Evolutionary conservation across 2,329 filamentous ascomycete genomes (phyloP).

Genomic region (Botryotinia globosa): DNA sequence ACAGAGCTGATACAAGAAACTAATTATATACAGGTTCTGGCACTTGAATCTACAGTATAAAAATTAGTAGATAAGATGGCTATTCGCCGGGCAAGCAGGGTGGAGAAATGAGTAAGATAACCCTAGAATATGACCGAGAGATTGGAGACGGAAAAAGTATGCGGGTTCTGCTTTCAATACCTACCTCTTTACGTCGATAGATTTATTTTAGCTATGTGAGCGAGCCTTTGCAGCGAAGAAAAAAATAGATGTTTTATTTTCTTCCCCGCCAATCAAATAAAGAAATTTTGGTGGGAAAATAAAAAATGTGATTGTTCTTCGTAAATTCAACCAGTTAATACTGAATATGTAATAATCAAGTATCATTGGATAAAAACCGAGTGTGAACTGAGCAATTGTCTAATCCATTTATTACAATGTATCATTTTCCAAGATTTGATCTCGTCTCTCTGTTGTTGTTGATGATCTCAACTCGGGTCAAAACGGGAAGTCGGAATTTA

Average conservation of each 20-base stretch:
- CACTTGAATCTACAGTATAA: constrained; percentile 40
- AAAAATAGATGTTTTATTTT: not conserved
- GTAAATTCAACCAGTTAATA: not conserved
- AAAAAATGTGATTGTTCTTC: not conserved
- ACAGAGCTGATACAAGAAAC: constrained; percentile 11
- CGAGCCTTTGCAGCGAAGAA: constrained; percentile 2
- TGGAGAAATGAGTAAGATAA: not conserved
- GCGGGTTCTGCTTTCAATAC: not conserved
- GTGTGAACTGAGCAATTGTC: not conserved
- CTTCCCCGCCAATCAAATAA: not conserved
- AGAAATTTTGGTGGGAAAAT: not conserved
- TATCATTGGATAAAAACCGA: not conserved
- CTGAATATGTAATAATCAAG: not conserved
- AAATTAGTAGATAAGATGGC: not conserved
- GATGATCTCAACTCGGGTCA: constrained; percentile 15
- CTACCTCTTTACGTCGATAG: not conserved
- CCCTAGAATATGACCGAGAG: not conserved
- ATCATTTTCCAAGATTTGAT: not conserved
- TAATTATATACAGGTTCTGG: constrained; percentile 36
- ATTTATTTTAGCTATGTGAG: constrained; percentile 5
- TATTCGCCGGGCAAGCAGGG: not conserved
- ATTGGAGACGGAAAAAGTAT: not conserved
- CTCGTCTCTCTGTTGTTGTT: constrained; percentile 2
- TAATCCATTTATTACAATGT: not conserved
- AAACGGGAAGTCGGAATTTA: constrained; percentile 16